A percentile compares a stretch with the other conserved stretches of the same genome.
Conservation (phyloP, 176 grass and related monocot genomes). For the Hordeum marinum region DNA sequence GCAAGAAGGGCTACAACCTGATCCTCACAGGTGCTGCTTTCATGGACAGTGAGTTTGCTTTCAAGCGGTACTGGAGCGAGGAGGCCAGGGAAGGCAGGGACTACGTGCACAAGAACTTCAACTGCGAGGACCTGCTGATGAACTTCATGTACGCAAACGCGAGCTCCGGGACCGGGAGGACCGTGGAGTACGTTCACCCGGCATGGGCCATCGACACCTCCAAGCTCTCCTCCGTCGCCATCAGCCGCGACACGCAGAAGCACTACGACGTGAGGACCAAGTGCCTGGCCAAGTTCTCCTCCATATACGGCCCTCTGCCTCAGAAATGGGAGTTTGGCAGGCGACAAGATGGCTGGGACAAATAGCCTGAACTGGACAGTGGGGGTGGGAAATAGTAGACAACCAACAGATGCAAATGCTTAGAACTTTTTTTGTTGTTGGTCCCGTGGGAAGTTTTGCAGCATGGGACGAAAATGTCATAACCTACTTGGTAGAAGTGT, state of each 20-base stretch:
- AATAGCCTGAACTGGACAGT: conserved; percentile 32
- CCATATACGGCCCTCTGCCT: conserved; percentile 66
- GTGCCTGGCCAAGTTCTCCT: conserved; percentile 72
- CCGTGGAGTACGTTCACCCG: conserved; percentile 89
- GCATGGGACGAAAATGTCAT: conserved; percentile 12
- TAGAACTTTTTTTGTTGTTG: conserved; percentile 8
- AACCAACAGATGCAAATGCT: background rate
- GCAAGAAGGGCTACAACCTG: conserved; percentile 84
- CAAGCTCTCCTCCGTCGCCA: conserved; percentile 82
- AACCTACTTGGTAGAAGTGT: background rate
- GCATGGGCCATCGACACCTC: conserved; percentile 98
- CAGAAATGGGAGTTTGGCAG: conserved; percentile 63
- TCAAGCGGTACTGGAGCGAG: conserved; percentile 79
- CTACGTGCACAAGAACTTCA: conserved; percentile 81
- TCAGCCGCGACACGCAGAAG: conserved; percentile 76
- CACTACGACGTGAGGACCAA: conserved; percentile 83
- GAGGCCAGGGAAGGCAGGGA: conserved; percentile 77
- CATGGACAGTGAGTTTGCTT: conserved; percentile 89
- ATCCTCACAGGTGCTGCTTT: conserved; percentile 94
- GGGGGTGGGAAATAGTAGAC: background rate
- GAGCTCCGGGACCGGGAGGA: conserved; percentile 22
- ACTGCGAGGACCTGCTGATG: conserved; percentile 95
- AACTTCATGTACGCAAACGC: conserved; percentile 86
- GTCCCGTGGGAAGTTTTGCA: conserved; percentile 24
- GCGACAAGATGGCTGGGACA: conserved; percentile 75